Evolutionary conservation across 192 early-diverging fungal genomes (phyloP), one percentile per base, ranked within the genome.

Genomic region (Geranomyces variabilis): DNA sequence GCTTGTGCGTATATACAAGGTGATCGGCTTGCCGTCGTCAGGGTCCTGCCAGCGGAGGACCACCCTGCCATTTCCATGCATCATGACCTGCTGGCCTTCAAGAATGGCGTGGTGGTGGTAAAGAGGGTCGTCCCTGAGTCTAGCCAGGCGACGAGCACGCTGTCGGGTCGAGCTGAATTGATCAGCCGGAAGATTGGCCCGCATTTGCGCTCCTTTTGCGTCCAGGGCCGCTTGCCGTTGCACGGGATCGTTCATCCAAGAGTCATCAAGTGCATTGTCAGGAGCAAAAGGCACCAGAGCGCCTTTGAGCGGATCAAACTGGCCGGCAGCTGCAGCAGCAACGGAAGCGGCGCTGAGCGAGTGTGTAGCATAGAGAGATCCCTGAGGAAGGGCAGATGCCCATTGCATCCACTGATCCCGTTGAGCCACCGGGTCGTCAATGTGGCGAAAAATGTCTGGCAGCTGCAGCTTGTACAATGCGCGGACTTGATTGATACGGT

Each of bases 191-290:
- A 24, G 26, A 7, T 26, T 26, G 26, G 26, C 51, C 21, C 51
- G 51, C 51, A 53, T 53, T 26, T 53, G 51, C 21, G 59, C 59
- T 61, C 21, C 59, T 61, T 61, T 61, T 21, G 21, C 21, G 59
- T 9, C 59, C 17, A 61, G 7, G 7, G 59, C 59, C 21, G 2
- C 5, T n/a, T 61, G 17, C 19, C 21, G 26, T 61, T 22, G 26
- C 19, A 30, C 19, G 19, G 59, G 59, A 30, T 61, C 59, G 3
- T 34, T 34, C 59, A 61, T 61, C 59, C 59, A 61, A 0, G 67
- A 69, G 28, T 69, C 67, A 30, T 57, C 67, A 7, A 2, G 12
- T 22, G 48, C 55, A 36, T 15, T 34, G 13, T 26, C 48, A 1
- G 55, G 33, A 14, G 51, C 67, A 57, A 57, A 69, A 2, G 67